Evolutionary conservation across 2,329 filamentous ascomycete species (phyloP), one percentile per base, ranked within the genome.

Genomic region (Nakataea oryzae): DNA sequence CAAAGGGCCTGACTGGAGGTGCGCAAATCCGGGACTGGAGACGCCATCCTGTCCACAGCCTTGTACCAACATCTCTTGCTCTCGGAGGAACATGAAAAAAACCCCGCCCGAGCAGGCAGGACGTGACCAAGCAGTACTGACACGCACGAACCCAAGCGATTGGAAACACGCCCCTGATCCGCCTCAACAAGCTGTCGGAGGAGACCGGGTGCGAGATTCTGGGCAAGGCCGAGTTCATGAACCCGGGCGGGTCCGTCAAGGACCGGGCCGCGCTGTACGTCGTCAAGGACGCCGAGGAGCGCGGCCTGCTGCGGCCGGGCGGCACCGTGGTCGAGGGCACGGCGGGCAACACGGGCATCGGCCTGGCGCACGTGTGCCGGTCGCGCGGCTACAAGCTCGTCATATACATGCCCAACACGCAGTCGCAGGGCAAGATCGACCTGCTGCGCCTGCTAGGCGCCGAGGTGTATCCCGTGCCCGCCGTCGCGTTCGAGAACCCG

Each of bases 361-460:
- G 95, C 1, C 88, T 99, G 56, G 95, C 95, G 26, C 95, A 97
- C 77, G 95, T 99, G 62, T 97, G 95, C 78, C 86, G 93, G 64
- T 90, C 88, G 50, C 89, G 88, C 70, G 95, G 93, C 54, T 97
- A 99, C 82, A 89, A 89, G 73, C 86, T 96, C 60, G 93, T 97
- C 72, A 99, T 99, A 73, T 99, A 97, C 85, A 97, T 99, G 95
- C 95, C 95, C 70, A 90, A 99, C 81, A 97, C 93, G 59, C 95
- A 97, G 78, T 96, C 93, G 26, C 93, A 96, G 78, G 95, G 93
- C 73, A 99, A 99, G 81, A 90, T 99, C 72, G 95, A 97, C 74
- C 83, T 99, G 61, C 80, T 99, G 66, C 84, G 93, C 11, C 81
- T 97, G 47, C 84, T 99, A 12, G 95, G 95, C 66, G 95, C 95